phyloP scores from a whole-genome alignment of 139 green algal species.

The Trebouxia sp. region DNA sequence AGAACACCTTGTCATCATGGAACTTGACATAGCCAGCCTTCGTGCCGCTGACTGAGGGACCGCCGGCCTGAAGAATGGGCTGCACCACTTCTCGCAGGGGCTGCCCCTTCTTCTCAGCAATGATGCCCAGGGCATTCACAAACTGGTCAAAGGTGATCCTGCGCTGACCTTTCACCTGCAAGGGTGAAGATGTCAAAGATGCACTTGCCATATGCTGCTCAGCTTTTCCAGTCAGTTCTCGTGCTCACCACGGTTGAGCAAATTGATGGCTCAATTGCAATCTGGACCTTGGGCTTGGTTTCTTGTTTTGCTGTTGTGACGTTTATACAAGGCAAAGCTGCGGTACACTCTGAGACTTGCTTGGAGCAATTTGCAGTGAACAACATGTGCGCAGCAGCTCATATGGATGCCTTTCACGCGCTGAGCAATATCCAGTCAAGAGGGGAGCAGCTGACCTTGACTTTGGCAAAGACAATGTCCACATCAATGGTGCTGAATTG shows the following conservation, averaged over 20 bases:
- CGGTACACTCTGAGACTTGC: too few relatives aligned
- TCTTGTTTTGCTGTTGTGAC: too few relatives aligned
- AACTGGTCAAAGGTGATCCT: constrained; percentile 65
- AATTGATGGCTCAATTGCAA: too few relatives aligned
- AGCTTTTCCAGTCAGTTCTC: too few relatives aligned
- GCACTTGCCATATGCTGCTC: too few relatives aligned
- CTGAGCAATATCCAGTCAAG: too few relatives aligned
- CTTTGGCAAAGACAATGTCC: constrained; percentile 46
- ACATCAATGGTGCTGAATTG: constrained; percentile 33
- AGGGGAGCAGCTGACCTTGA: constrained; percentile 30
- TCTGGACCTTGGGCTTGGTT: too few relatives aligned
- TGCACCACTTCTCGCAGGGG: constrained; percentile 35
- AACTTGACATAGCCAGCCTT: constrained; percentile 48
- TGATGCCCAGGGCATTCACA: constrained; percentile 48
- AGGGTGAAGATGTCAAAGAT: not conserved
- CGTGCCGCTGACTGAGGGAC: constrained; percentile 40
- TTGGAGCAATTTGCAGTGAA: too few relatives aligned
- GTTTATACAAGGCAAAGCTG: too few relatives aligned
- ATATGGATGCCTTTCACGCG: too few relatives aligned
- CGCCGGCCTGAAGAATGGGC: constrained; percentile 33
- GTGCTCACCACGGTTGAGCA: too few relatives aligned
- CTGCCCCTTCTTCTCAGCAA: constrained; percentile 50
- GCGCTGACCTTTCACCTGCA: constrained; percentile 47
- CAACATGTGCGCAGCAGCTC: too few relatives aligned
- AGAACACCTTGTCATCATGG: constrained; percentile 52